Evolutionary conservation across 1,284 basidiomycete species (phyloP).

Genomic region (Rhodotorula glutinis): DNA sequence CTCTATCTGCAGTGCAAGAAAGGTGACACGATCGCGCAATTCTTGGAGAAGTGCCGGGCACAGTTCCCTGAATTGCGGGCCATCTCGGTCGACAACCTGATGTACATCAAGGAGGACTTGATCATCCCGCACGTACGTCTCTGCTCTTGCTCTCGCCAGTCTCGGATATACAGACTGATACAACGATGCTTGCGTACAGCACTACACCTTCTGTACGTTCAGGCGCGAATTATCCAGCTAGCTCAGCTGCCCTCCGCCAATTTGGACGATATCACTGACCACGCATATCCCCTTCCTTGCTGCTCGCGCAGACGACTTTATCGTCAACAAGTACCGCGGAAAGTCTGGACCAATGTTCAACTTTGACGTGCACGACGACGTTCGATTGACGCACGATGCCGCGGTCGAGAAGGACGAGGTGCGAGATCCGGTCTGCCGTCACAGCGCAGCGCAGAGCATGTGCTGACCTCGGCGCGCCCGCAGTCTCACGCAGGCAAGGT

Average conservation of each 20-base stretch:
- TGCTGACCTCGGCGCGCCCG: neutral
- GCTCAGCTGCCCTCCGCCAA: neutral
- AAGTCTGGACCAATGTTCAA: constrained; percentile 98
- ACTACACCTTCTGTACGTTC: constrained; percentile 75
- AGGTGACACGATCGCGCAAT: constrained; percentile 84
- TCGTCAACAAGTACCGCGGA: constrained; percentile 94
- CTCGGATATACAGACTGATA: neutral
- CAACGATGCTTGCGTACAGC: constrained; percentile 65
- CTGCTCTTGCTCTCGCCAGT: neutral
- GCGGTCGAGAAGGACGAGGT: constrained; percentile 92
- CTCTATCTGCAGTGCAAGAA: constrained; percentile 80
- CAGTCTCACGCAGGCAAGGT: constrained; percentile 95
- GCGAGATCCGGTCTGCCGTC: constrained; percentile 3
- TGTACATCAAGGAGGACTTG: constrained; percentile 91
- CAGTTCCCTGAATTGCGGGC: constrained; percentile 89
- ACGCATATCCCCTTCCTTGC: neutral
- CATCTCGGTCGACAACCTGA: constrained; percentile 88
- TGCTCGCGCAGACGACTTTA: constrained; percentile 60
- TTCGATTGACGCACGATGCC: constrained; percentile 90
- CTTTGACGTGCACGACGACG: constrained; percentile 98
- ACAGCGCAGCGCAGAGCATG: accelerated
- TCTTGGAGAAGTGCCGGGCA: constrained; percentile 86
- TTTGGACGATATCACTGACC: neutral
- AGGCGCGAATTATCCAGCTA: neutral
- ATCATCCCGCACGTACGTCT: constrained; percentile 82